These are phyloP conservation scores for Monosporozyma servazzii DNA, from an alignment of 805 yeast species.

Conservation along the genomic window DNA sequence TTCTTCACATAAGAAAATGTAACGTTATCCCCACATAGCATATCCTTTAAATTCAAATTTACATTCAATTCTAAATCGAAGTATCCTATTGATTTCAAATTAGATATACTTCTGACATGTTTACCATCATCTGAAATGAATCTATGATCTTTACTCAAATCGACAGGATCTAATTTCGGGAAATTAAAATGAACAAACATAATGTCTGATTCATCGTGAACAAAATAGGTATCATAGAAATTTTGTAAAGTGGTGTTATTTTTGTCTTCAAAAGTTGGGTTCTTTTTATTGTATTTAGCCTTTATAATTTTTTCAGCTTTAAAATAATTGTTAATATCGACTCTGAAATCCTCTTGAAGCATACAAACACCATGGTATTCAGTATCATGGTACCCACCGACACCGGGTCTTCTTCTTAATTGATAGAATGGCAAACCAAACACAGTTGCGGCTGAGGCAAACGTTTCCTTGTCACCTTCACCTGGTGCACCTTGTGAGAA, in stretches of 20 bases:
- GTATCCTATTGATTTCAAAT: constrained; percentile 11
- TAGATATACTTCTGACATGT: constrained; percentile 12
- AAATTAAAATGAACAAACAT: constrained; percentile 34
- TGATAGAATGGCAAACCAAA: constrained; percentile 42
- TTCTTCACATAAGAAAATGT: constrained; percentile 9
- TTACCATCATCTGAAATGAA: constrained; percentile 10
- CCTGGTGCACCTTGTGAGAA: constrained; percentile 71
- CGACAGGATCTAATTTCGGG: constrained; percentile 34
- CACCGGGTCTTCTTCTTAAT: constrained; percentile 31
- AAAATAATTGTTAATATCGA: constrained; percentile 36
- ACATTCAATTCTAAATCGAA: constrained; percentile 22
- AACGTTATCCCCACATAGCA: constrained; percentile 1
- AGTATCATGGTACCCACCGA: constrained; percentile 36
- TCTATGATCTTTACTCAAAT: constrained; percentile 12
- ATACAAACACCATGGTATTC: constrained; percentile 61
- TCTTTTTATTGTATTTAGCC: background rate
- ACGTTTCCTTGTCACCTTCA: constrained; percentile 74
- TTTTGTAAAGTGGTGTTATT: constrained; percentile 1
- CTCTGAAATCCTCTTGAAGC: constrained; percentile 66
- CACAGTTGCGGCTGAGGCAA: constrained; percentile 53
- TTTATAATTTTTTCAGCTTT: constrained; percentile 9
- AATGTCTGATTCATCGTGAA: constrained; percentile 11
- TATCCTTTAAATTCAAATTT: constrained; percentile 3
- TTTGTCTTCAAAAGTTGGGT: background rate
- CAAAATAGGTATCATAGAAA: background rate